These are phyloP conservation scores for Pseudocercospora fijiensis DNA, from an alignment of 2,329 filamentous ascomycete species.

Conservation along the genomic window DNA sequence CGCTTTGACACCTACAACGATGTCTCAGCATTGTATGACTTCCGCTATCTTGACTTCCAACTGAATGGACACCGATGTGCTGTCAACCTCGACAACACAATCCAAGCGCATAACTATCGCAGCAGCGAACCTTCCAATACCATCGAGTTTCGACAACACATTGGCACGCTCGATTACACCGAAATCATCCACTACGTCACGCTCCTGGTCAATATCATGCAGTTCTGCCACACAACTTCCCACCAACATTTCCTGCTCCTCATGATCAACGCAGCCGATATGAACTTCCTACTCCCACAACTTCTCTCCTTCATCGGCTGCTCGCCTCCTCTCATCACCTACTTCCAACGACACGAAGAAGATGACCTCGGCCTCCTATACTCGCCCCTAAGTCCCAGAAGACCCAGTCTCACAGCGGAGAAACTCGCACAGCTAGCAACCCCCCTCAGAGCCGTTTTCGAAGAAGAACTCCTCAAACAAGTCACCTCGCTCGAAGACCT, in stretches of 20 bases:
- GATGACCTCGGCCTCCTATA: neutral
- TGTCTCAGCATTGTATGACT: neutral
- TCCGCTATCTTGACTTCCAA: neutral
- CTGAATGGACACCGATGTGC: slow-evolving; percentile 3
- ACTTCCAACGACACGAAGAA: neutral
- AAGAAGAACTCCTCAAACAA: neutral
- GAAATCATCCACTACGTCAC: neutral
- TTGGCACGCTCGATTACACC: slow-evolving; percentile 3
- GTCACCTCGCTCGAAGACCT: neutral
- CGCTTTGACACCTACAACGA: neutral
- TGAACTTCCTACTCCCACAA: neutral
- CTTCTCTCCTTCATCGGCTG: neutral
- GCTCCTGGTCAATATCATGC: neutral
- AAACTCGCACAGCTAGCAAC: neutral
- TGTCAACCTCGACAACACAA: slow-evolving; percentile 12
- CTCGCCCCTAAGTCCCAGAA: neutral
- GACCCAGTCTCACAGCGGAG: neutral
- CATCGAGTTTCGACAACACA: slow-evolving; percentile 14
- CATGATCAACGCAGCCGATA: slow-evolving; percentile 1
- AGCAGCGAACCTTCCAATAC: neutral
- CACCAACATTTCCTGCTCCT: slow-evolving; percentile 3
- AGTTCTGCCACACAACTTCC: neutral
- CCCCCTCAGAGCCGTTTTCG: neutral
- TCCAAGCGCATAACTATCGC: neutral
- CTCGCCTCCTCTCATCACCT: neutral